Evolutionary conservation across 148 eudicot species (phyloP), one percentile per base, ranked within the genome.

Genomic region (Suaeda aralocaspica): DNA sequence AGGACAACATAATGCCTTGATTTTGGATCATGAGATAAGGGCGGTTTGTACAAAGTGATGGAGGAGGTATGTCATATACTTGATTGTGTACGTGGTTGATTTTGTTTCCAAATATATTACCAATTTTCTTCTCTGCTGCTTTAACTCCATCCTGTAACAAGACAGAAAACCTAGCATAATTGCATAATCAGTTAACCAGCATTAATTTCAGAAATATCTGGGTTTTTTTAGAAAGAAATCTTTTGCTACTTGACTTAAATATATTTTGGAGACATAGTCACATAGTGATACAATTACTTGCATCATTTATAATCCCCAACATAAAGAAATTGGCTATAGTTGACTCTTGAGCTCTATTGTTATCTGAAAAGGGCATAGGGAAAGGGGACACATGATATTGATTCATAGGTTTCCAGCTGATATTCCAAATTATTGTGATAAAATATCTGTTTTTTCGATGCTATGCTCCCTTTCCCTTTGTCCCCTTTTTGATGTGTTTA

Each of bases 1-100:
- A 85, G 68, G 88, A 84, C 62, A 78, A 77, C 39, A 76, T 68
- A 70, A 76, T 72, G 61, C 82, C 85, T 26, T 75, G n/a, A 51
- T 48, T 19, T 10, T 11, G 48, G 68, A 46, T 64, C 4, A 12
- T 64, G 30, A 49, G 26, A 34, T 16, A 51, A 28, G 11, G 59
- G 62, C 45, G 25, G n/a, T 66, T 60, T 50, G n/a, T 52, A 71
- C 50, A 59, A 66, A 60, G 66, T 75, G 66, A 53, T 66, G 71
- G 42, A 76, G 63, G 36, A 69, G 81, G 87, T 79, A 71, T 66
- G 67, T 74, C 15, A 28, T 22, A 29, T 58, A 2, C 1, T 55
- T 46, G 26, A 11, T 36, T 36, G 41, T 46, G 21, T 21, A 57
- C 33, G 29, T 11, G 15, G 8, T 3, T 28, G n/a, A 53, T 72